These are phyloP conservation scores for Sarocladiaceae sp. DNA, from an alignment of 2,329 filamentous ascomycete species.

Conservation along the genomic window DNA sequence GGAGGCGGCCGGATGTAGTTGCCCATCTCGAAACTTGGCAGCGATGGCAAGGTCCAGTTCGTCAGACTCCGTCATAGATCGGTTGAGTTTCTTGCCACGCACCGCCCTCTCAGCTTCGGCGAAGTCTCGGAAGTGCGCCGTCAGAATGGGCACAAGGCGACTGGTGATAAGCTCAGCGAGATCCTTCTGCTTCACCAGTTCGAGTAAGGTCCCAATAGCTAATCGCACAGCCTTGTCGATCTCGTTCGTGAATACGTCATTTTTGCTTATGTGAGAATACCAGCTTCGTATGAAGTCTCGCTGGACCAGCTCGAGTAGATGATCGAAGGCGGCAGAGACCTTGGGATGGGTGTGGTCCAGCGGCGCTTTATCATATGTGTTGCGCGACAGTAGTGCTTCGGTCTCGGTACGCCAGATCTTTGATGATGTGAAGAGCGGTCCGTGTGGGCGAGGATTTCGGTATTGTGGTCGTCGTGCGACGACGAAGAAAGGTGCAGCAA, in stretches of 20 bases:
- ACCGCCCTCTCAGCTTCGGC: slow-evolving; percentile 85
- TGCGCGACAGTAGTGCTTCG: slow-evolving; percentile 58
- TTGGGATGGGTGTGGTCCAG: slow-evolving; percentile 73
- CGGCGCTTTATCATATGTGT: slow-evolving; percentile 62
- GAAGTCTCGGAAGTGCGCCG: slow-evolving; percentile 83
- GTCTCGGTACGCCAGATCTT: slow-evolving; percentile 68
- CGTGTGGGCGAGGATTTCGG: slow-evolving; percentile 36
- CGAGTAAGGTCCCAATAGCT: slow-evolving; percentile 66
- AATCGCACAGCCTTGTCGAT: slow-evolving; percentile 76
- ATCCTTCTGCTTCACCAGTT: slow-evolving; percentile 71
- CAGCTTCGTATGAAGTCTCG: slow-evolving; percentile 84
- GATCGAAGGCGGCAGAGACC: slow-evolving; percentile 76
- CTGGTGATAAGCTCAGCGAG: slow-evolving; percentile 79
- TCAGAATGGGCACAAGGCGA: slow-evolving; percentile 81
- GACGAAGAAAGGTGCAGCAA: slow-evolving; percentile 26
- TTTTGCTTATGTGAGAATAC: slow-evolving; percentile 83
- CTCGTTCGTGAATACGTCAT: slow-evolving; percentile 76
- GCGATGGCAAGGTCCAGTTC: slow-evolving; percentile 94
- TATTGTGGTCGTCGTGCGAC: slow-evolving; percentile 50
- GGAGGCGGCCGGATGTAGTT: slow-evolving; percentile 80
- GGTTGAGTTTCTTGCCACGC: slow-evolving; percentile 80
- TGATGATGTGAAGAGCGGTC: slow-evolving; percentile 56
- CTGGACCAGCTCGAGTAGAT: slow-evolving; percentile 69
- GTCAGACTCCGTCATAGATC: slow-evolving; percentile 90
- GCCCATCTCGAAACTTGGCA: slow-evolving; percentile 86